Evolutionary conservation across 75 land plant species (phyloP), one percentile per base, ranked within the genome.

Genomic region (Pinus taeda): DNA sequence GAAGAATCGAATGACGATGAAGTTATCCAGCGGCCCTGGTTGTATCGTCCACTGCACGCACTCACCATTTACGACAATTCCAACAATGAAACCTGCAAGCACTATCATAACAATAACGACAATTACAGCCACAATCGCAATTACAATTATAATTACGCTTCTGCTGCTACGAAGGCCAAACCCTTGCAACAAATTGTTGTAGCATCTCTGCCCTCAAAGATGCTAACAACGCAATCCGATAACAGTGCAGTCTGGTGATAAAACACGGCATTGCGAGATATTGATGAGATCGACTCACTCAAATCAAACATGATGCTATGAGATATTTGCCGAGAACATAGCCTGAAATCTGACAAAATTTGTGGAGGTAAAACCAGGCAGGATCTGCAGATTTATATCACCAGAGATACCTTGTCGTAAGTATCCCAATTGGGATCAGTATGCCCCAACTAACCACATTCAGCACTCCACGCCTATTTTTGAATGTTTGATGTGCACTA

Each of bases 381-480:
- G 90, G 89, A 67, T 94, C 86, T 37, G 88, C 87, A 3, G 83
- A 75, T 69, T 80, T 63, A 24, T 84, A 84, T 3, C 76, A 60
- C 2, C 86, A 83, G 77, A 93, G 14, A 77, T 93, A 93, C 36
- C 96, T 75, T 0, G 93, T 1, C 88, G 91, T n/a, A 26, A 26
- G 26, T 26, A 26, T 26, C 26, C 26, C 26, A 26, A 26, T 26
- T 26, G 26, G 26, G 26, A 91, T 78, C 63, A 91, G 37, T 71
- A 91, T 76, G 11, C 93, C 94, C 96, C 96, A 93, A 17, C 88
- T 80, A 75, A 88, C 85, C 62, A 69, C 85, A 60, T 85, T 88
- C 78, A 88, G 20, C 0, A 88, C 57, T 30, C 88, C 90, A 77
- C 85, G 90, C 42, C 37, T 30, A 71, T 71, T 71, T 53, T 71